Percentiles rank a stretch among this genome's conserved stretches.
These are phyloP conservation scores for Dimargaris verticillata DNA, from an alignment of 192 early-diverging fungal species.

Conservation along the genomic window DNA sequence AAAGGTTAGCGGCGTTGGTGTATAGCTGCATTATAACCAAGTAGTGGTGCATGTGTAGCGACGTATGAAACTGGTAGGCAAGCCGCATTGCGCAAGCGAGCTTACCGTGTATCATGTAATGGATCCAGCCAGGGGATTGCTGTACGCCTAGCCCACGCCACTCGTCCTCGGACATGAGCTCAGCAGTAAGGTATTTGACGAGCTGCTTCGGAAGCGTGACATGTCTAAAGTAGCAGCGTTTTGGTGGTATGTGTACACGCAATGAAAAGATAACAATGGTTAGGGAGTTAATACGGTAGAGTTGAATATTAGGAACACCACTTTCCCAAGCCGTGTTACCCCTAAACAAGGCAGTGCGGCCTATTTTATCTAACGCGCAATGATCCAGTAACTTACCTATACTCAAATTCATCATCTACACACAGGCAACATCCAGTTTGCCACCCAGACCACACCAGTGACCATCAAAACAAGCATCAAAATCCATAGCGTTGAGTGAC, in stretches of 20 bases:
- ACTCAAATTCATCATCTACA: not conserved
- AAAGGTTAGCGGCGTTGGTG: too few species aligned
- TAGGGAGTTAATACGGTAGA: not conserved
- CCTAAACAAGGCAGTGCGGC: not conserved
- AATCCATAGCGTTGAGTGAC: not conserved
- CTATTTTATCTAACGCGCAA: not conserved
- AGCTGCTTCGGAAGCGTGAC: conserved; percentile 16
- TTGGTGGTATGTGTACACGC: not conserved
- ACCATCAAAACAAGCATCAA: too few species aligned
- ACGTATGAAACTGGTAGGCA: too few species aligned
- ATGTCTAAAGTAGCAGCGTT: not conserved
- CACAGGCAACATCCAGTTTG: too few species aligned
- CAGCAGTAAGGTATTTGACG: conserved; percentile 12
- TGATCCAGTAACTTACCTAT: not conserved
- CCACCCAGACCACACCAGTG: too few species aligned
- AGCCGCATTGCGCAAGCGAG: too few species aligned
- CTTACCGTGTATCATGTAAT: conserved; percentile 18
- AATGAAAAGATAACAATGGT: not conserved
- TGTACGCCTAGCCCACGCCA: conserved; percentile 17
- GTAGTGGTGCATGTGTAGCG: too few species aligned
- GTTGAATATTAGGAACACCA: not conserved
- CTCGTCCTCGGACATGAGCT: conserved; percentile 15
- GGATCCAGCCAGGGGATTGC: conserved; percentile 14
- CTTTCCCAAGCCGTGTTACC: not conserved
- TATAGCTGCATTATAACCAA: too few species aligned